Percentiles rank a stretch among this genome's conserved stretches.
Evolutionary conservation across 2,329 filamentous ascomycete genomes (phyloP).

Genomic region (Penicillium concentricum): DNA sequence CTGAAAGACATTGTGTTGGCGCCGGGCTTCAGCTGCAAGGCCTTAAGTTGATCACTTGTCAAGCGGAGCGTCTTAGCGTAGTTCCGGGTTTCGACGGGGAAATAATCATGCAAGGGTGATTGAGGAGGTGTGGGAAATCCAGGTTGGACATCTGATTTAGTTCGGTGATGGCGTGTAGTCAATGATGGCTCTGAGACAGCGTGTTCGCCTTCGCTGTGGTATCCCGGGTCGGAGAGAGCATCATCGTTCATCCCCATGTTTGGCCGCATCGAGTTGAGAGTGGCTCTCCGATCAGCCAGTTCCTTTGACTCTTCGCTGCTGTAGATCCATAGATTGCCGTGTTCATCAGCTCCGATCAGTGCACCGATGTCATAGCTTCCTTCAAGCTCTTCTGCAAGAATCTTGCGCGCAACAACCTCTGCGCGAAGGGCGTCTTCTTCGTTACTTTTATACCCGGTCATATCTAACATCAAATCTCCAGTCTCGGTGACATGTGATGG

Average conservation of each 20-base stretch:
- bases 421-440: constrained; percentile 89
- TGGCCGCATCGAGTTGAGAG: constrained; percentile 53
- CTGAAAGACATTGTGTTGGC: constrained; percentile 94
- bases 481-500: constrained; percentile 87
- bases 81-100: constrained; percentile 70
- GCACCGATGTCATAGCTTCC: constrained; percentile 96
- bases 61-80: constrained; percentile 95
- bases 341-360: constrained; percentile 89
- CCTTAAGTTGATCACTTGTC: constrained; percentile 92
- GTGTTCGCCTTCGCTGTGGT: constrained; percentile 79
- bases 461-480: constrained; percentile 95
- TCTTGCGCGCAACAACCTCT: constrained; percentile 88
- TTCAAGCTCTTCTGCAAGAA: constrained; percentile 87
- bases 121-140: constrained; percentile 61
- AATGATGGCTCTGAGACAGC: constrained; percentile 66
- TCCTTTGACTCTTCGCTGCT: constrained; percentile 96
- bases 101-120: constrained; percentile 48
- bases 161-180: constrained; percentile 50
- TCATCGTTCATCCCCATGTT: constrained; percentile 63
- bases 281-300: constrained; percentile 68
- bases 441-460: constrained; percentile 93
- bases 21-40: constrained; percentile 76
- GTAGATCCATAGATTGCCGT: constrained; percentile 99
- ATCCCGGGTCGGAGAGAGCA: constrained; percentile 86
- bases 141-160: constrained; percentile 68